Base-by-base conservation (phyloP, 1,139 yeast genomes). In the Hansenula anomala region DNA sequence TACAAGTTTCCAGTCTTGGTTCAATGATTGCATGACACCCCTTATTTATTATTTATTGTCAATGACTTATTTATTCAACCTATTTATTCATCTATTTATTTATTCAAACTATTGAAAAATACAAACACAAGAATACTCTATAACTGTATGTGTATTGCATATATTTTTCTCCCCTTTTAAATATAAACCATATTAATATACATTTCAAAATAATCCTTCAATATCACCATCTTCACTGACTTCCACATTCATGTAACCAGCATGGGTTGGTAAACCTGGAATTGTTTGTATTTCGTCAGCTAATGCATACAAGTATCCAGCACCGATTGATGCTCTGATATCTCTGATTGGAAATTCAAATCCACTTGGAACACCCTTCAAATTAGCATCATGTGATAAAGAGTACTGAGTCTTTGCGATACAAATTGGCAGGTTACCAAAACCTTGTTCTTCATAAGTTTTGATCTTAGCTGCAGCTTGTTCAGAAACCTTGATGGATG, bases 371-470 rank as follows among this genome's bases (percentile, higher is more conserved):
- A 81, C 92, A 58, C 90, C 90, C 64, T 84, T 84, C 59, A 83
- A 69, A n/a, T 77, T 67, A 33, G 92, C 84, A 61, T 84, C 92
- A 55, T 83, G 92, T 6, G 90, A 82, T 52, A 84, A 67, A 1
- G 92, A 83, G 64, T 84, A 84, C 61, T 84, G 94, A 2, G 94
- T 84, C 66, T 84, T 84, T 36, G 94, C 94, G 52, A 84, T 78
- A 65, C 94, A 84, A 46, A 84, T 77, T 40, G 94, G 94, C 57
- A 84, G 67, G 50, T 82, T 73, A 47, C 77, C 85, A 54, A 76
- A 83, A 1, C 90, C 90, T 67, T 82, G 89, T 41, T 68, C 62
- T 43, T 79, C 78, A 62, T 80, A 83, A 41, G 74, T 68, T 47
- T 73, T 80, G 47, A 84, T 77, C 62, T 82, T 85, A 53, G 72